Evolutionary conservation across 2,329 filamentous ascomycete genomes (phyloP), one percentile per base, ranked within the genome.

Genomic region (Aspergillus brasiliensis): DNA sequence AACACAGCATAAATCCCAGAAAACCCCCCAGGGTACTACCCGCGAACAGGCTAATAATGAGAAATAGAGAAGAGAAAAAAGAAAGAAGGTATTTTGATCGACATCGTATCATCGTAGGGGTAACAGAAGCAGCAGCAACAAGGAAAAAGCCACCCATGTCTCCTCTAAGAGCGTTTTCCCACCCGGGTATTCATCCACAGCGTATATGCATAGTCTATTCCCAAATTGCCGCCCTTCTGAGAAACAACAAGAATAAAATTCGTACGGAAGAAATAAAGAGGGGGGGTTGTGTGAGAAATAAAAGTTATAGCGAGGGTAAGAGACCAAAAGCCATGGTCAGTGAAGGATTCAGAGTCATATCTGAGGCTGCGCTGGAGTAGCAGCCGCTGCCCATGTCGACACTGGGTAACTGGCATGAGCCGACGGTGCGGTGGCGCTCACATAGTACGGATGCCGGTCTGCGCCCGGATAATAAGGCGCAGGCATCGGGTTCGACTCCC

Each of bases 321-420:
- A 62, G 56, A 63, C 65, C 62, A 56, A 47, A 59, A 62, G 55
- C 27, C 27, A 40, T 38, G 25, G 48, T 54, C 21, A n/a, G 17
- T 44, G 40, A 62, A 34, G 31, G 13, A 34, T 34, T 34, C 11
- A 34, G 31, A 34, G 31, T 74, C 68, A 77, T 34, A 77, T 76
- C 62, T 75, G 73, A 27, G 75, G 75, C 59, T 76, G 75, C 28
- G 74, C 71, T 17, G 73, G 69, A 40, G 75, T 72, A 15, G 75
- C 69, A 11, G 75, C 69, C 10, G 75, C 75, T n/a, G 73, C 74
- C 75, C 75, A 77, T 13, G 74, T 66, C 13, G 74, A 68, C 19
- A 76, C 67, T 8, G 74, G 70, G 51, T 77, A 77, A 54, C 67
- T 71, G 4, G 73, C 59, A 57, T 76, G 73, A 19, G 69, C 68